These are phyloP conservation scores for Botrytis aclada DNA, from an alignment of 2,329 filamentous ascomycete species.

Conservation along the genomic window DNA sequence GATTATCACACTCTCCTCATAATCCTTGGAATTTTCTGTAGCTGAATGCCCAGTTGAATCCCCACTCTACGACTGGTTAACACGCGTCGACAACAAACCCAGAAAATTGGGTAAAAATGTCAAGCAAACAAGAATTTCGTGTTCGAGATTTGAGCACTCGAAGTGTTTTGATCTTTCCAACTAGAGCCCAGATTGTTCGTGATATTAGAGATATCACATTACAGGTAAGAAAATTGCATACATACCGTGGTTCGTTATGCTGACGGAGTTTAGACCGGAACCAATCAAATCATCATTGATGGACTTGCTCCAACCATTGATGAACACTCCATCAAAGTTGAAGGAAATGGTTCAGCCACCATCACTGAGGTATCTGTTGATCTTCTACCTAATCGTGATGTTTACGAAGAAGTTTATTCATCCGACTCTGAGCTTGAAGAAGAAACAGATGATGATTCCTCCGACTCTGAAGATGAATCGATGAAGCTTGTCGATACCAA, in stretches of 20 bases:
- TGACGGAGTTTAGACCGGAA: conserved; percentile 41
- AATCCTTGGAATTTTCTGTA: not conserved
- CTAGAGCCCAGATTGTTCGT: conserved; percentile 57
- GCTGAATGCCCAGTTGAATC: not conserved
- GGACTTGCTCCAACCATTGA: conserved; percentile 53
- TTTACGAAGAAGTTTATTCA: conserved; percentile 42
- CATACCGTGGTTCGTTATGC: not conserved
- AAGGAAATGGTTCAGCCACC: conserved; percentile 55
- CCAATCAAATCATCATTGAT: conserved; percentile 55
- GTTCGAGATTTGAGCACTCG: conserved; percentile 57
- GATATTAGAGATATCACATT: conserved; percentile 55
- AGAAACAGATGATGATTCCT: conserved; percentile 33
- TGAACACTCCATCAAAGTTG: conserved; percentile 57
- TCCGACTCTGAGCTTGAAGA: conserved; percentile 38
- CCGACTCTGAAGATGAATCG: conserved; percentile 33
- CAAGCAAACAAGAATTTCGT: conserved; percentile 47
- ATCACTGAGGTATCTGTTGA: conserved; percentile 63
- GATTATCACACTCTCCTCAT: not conserved
- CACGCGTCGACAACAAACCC: not conserved
- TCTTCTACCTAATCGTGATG: conserved; percentile 49
- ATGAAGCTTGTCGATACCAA: conserved; percentile 28
- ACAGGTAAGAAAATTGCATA: conserved; percentile 24
- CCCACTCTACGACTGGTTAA: not conserved
- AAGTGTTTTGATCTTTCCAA: conserved; percentile 61
- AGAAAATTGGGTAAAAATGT: conserved; percentile 8